Evolutionary conservation across 148 eudicot species (phyloP).

Genomic region (Beta vulgaris): DNA sequence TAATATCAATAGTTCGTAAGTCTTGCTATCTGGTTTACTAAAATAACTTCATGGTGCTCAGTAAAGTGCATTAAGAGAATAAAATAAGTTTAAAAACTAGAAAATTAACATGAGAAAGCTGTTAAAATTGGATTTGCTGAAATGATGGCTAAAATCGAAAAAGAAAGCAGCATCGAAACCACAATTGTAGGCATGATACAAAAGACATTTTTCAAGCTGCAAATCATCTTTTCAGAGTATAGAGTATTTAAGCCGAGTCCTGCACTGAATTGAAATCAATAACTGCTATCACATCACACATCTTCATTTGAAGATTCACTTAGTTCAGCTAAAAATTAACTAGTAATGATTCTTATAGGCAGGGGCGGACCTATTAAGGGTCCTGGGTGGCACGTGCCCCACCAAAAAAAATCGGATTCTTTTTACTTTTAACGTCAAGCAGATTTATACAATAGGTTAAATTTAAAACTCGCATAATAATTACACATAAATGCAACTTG

Average conservation of each 20-base stretch:
- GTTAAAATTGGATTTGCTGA: neutral
- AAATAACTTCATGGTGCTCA: neutral
- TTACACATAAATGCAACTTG: too few species aligned
- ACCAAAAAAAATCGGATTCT: too few species aligned
- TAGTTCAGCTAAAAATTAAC: neutral
- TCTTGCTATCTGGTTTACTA: neutral
- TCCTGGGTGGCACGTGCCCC: too few species aligned
- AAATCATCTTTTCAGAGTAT: neutral
- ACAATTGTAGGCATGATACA: neutral
- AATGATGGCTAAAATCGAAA: neutral
- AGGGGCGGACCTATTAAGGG: too few species aligned
- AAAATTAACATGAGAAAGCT: neutral
- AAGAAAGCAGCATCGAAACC: neutral
- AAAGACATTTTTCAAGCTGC: neutral
- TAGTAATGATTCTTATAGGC: neutral
- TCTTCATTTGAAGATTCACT: neutral
- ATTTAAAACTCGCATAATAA: too few species aligned
- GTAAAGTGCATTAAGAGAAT: neutral
- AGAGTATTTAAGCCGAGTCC: neutral
- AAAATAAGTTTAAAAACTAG: neutral
- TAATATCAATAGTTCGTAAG: constrained; percentile 10
- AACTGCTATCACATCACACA: neutral
- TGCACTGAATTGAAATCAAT: neutral
- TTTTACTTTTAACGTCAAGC: too few species aligned
- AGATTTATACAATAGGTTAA: too few species aligned